Evolutionary conservation across 768 basidiomycete species (phyloP).

Genomic region (Mycena galericulata): DNA sequence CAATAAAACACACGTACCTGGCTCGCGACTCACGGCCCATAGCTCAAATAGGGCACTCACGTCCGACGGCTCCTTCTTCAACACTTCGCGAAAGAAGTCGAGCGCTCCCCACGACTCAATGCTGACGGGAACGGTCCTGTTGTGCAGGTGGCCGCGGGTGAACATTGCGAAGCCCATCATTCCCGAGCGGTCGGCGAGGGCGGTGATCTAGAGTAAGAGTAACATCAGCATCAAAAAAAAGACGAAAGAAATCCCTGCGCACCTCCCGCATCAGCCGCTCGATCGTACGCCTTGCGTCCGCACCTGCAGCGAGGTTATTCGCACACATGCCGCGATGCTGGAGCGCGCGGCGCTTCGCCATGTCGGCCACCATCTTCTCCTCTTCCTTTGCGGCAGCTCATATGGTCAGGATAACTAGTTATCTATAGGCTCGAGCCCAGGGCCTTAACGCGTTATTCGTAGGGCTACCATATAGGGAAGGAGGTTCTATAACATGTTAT

Average conservation of each 20-base stretch:
- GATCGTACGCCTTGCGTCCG: not conserved
- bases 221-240: too few relatives aligned
- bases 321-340: not conserved
- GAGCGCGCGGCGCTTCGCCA: not conserved
- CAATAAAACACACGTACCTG: too few relatives aligned
- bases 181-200: not conserved
- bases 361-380: not conserved
- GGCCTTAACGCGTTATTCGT: too few relatives aligned
- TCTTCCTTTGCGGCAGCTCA: not conserved
- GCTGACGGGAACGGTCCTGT: not conserved
- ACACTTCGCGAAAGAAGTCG: slow-evolving; percentile 9
- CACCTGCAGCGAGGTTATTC: not conserved
- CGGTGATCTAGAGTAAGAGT: not conserved
- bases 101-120: not conserved
- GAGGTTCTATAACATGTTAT: too few relatives aligned
- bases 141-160: too few relatives aligned
- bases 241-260: not conserved
- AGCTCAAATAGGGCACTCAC: slow-evolving; percentile 16
- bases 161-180: too few relatives aligned
- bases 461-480: too few relatives aligned
- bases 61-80: not conserved
- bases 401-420: too few relatives aligned
- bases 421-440: too few relatives aligned
- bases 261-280: not conserved
- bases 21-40: slow-evolving; percentile 19